Conservation (phyloP, 352 stramenopile genomes). For the Phytophthora sojae region DNA sequence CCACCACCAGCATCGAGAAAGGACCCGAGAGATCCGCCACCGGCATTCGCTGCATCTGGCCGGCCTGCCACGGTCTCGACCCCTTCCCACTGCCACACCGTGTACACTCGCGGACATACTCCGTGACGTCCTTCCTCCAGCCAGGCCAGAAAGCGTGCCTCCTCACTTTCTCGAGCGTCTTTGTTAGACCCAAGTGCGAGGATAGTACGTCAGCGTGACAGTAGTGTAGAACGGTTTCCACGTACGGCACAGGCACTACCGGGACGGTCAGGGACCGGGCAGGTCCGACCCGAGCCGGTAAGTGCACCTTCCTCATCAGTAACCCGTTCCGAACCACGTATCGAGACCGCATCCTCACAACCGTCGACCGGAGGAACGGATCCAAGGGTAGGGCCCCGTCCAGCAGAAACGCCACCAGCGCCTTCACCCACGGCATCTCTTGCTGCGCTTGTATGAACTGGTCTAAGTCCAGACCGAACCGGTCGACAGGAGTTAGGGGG, state of each 20-base stretch:
- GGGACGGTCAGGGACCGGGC: slow-evolving; percentile 8
- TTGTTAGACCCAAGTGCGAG: too few relatives aligned
- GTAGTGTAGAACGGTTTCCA: too few relatives aligned
- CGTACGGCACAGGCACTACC: slow-evolving; percentile 1
- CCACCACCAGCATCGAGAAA: too few relatives aligned
- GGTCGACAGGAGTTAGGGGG: not conserved
- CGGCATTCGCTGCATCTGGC: too few relatives aligned
- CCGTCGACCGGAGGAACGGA: not conserved
- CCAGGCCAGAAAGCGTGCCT: too few relatives aligned
- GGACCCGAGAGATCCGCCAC: too few relatives aligned
- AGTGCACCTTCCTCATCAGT: slow-evolving; percentile 9
- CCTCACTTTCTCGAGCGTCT: too few relatives aligned
- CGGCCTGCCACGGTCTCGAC: too few relatives aligned
- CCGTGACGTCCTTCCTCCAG: too few relatives aligned
- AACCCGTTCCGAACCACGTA: slow-evolving; percentile 1
- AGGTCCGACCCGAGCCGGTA: not conserved
- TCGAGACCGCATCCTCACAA: not conserved
- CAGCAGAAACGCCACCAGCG: slow-evolving; percentile 5
- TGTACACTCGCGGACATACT: too few relatives aligned
- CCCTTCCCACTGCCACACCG: too few relatives aligned
- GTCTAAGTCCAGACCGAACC: not conserved
- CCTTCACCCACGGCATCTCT: slow-evolving; percentile 1
- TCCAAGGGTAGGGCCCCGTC: slow-evolving; percentile 10
- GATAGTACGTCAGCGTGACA: too few relatives aligned
- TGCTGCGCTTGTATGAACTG: slow-evolving; percentile 1